These are phyloP conservation scores for Lippia alba DNA, from an alignment of 305 asterid genomes.

Conservation along the genomic window DNA sequence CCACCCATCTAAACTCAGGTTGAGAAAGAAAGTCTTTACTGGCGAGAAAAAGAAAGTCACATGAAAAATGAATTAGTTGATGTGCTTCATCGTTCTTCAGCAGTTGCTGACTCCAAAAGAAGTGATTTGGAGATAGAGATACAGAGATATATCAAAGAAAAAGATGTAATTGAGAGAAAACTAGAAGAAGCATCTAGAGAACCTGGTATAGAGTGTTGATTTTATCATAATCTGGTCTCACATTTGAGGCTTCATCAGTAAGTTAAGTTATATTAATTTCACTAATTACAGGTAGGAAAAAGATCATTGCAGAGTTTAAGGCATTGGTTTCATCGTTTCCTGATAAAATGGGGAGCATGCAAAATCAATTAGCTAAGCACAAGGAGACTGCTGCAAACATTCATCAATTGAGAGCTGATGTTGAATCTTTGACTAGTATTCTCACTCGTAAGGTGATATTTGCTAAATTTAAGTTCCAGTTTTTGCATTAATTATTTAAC, in stretches of 20 bases:
- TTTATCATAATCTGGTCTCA: conserved; percentile 11
- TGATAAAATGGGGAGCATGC: conserved; percentile 91
- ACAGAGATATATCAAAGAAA: conserved; percentile 58
- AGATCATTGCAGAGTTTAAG: conserved; percentile 82
- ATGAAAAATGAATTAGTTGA: conserved; percentile 84
- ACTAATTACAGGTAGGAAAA: conserved; percentile 81
- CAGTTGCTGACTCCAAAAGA: conserved; percentile 72
- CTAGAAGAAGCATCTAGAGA: conserved; percentile 82
- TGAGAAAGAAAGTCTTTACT: conserved; percentile 81
- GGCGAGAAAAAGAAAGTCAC: conserved; percentile 83
- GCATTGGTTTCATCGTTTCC: conserved; percentile 86
- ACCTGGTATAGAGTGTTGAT: conserved; percentile 58
- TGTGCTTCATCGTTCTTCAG: conserved; percentile 74
- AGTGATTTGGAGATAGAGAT: conserved; percentile 75
- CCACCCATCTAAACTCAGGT: conserved; percentile 52
- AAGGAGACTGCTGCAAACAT: conserved; percentile 83
- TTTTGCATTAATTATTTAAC: conserved; percentile 13
- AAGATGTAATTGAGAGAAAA: conserved; percentile 60
- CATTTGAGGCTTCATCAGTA: conserved; percentile 1
- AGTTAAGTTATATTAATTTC: conserved; percentile 24
- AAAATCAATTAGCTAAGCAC: conserved; percentile 76
- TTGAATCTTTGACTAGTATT: conserved; percentile 66
- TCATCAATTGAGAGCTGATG: conserved; percentile 80
- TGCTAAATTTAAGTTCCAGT: conserved; percentile 20
- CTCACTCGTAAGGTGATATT: conserved; percentile 73